Evolutionary conservation across 2,329 filamentous ascomycete genomes (phyloP).

Genomic region (Ceratocystis lukuohia): DNA sequence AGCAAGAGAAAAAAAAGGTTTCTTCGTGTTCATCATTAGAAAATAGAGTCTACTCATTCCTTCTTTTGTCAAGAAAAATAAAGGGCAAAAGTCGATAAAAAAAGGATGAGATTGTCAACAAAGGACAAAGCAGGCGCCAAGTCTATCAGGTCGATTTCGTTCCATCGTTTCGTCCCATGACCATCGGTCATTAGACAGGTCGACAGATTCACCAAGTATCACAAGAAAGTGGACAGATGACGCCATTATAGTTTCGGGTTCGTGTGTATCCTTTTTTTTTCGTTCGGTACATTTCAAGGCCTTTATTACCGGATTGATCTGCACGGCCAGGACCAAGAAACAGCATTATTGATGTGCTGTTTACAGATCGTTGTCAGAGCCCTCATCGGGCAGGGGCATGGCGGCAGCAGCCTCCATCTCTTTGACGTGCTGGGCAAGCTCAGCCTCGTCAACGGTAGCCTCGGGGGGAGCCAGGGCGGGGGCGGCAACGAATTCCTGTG

Average conservation of each 20-base stretch:
- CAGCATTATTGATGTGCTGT: slow-evolving; percentile 23
- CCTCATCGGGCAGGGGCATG: slow-evolving; percentile 87
- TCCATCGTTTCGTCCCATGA: slow-evolving; percentile 7
- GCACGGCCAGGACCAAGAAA: slow-evolving; percentile 16
- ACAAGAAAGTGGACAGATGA: slow-evolving; percentile 11
- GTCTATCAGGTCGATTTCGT: neutral
- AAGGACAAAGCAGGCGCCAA: neutral
- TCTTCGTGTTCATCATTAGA: slow-evolving; percentile 15
- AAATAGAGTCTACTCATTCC: slow-evolving; percentile 15
- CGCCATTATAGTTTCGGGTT: slow-evolving; percentile 1
- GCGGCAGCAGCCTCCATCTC: slow-evolving; percentile 74
- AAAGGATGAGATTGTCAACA: slow-evolving; percentile 10
- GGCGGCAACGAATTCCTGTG: slow-evolving; percentile 87
- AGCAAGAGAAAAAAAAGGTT: slow-evolving; percentile 12
- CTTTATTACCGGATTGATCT: slow-evolving; percentile 18
- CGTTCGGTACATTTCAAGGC: slow-evolving; percentile 19
- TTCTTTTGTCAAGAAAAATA: slow-evolving; percentile 13
- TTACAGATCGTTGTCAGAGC: slow-evolving; percentile 60
- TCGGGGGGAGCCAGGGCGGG: slow-evolving; percentile 89
- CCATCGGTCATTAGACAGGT: neutral
- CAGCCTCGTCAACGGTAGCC: slow-evolving; percentile 71
- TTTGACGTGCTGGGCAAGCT: slow-evolving; percentile 68
- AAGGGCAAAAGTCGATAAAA: slow-evolving; percentile 9
- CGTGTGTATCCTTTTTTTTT: slow-evolving; percentile 12
- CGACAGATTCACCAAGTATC: slow-evolving; percentile 17